Conservation (phyloP, 2,329 filamentous ascomycete genomes). For the Penicillium occitanis region DNA sequence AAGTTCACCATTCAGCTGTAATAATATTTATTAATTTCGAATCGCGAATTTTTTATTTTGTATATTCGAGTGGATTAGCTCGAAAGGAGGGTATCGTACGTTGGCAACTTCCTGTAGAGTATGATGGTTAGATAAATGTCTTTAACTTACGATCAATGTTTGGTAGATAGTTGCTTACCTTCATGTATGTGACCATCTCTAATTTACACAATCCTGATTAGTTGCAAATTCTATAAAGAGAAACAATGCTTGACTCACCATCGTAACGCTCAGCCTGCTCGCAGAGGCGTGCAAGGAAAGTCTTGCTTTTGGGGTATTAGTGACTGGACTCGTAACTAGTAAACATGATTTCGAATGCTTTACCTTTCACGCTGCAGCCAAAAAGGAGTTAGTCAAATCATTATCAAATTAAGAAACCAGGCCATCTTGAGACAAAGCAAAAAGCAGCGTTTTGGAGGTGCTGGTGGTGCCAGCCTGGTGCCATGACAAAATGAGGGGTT, state of each 20-base stretch:
- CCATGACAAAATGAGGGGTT: conserved; percentile 28
- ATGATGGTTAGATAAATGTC: background rate
- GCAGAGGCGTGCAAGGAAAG: conserved; percentile 98
- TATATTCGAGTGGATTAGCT: conserved; percentile 1
- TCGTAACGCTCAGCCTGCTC: conserved; percentile 99
- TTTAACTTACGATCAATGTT: conserved; percentile 13
- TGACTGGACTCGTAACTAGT: conserved; percentile 19
- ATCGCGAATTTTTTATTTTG: background rate
- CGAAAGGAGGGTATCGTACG: conserved; percentile 50
- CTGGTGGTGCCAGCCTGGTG: conserved; percentile 23
- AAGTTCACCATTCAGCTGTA: conserved; percentile 64
- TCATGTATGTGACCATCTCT: conserved; percentile 99
- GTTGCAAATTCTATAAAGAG: background rate
- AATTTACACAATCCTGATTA: conserved; percentile 26
- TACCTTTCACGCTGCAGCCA: conserved; percentile 68
- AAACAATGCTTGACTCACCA: conserved; percentile 55
- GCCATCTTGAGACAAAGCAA: conserved; percentile 19
- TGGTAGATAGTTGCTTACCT: conserved; percentile 53
- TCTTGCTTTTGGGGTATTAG: conserved; percentile 72
- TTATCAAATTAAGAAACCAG: conserved; percentile 18
- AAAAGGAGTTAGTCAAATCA: conserved; percentile 36
- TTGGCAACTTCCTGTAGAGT: conserved; percentile 81
- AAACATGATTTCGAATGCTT: conserved; percentile 34
- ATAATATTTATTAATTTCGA: conserved; percentile 23
- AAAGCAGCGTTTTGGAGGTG: conserved; percentile 29